Evolutionary conservation across 164 flowering plant species (phyloP).

Genomic region (Brasenia schreberi): DNA sequence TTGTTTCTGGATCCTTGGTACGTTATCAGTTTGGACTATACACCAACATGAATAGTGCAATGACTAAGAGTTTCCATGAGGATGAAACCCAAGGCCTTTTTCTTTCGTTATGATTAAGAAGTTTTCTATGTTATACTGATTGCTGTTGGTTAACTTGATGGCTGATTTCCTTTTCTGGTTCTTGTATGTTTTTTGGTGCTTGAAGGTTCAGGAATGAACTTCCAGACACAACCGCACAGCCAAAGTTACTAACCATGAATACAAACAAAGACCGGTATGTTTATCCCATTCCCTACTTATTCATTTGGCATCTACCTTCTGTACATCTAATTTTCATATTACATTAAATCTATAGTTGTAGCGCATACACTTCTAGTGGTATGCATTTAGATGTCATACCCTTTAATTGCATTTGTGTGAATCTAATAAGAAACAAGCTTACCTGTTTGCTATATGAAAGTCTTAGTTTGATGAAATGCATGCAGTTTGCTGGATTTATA

Average conservation of each 20-base stretch:
- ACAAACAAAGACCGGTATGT: constrained; percentile 74
- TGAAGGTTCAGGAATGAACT: constrained; percentile 91
- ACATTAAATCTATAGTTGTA: not conserved
- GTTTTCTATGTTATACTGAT: not conserved
- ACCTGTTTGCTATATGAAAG: not conserved
- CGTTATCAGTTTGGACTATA: too few species aligned
- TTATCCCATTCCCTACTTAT: not conserved
- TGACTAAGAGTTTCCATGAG: not conserved
- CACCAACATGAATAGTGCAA: too few species aligned
- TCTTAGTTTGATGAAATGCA: too few species aligned
- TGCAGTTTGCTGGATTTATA: too few species aligned
- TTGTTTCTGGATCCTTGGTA: too few species aligned
- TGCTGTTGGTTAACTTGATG: not conserved
- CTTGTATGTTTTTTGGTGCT: constrained; percentile 4
- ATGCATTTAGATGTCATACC: not conserved
- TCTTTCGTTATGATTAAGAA: not conserved
- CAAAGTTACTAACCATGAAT: constrained; percentile 57
- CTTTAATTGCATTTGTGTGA: not conserved
- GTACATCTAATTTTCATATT: not conserved
- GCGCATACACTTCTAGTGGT: not conserved
- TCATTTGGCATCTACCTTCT: not conserved
- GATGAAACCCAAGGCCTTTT: too few species aligned
- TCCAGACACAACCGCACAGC: constrained; percentile 88
- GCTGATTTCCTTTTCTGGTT: not conserved
- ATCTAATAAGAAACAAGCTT: not conserved